Evolutionary conservation across 331 rosid genomes (phyloP).

Genomic region (Telfairia occidentalis): DNA sequence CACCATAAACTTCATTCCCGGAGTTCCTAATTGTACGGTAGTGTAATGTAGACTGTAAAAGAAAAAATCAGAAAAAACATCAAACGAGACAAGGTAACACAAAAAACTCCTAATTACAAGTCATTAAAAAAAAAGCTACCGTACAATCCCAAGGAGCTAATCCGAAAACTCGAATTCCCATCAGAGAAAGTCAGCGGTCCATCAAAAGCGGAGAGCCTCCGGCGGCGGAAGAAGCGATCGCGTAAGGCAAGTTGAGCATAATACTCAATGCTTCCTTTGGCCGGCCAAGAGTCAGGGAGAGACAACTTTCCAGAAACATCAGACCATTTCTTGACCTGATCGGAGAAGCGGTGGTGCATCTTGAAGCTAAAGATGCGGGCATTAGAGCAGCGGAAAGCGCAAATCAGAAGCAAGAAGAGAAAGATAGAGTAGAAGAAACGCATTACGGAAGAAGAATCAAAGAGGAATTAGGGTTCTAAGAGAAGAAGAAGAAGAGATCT

Average conservation of each 20-base stretch:
- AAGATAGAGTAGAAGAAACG: neutral
- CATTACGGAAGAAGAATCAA: neutral
- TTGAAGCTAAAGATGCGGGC: constrained; percentile 69
- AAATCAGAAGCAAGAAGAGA: constrained; percentile 20
- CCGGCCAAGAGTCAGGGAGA: constrained; percentile 29
- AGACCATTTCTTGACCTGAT: constrained; percentile 64
- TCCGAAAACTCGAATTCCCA: constrained; percentile 62
- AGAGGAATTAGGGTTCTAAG: constrained; percentile 5
- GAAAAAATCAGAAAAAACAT: neutral
- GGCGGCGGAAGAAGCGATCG: constrained; percentile 75
- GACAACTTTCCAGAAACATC: constrained; percentile 29
- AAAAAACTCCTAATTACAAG: neutral
- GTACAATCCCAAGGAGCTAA: constrained; percentile 81
- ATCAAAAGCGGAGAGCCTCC: constrained; percentile 41
- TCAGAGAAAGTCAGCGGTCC: constrained; percentile 62
- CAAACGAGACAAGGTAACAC: neutral
- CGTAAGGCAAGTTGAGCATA: constrained; percentile 58
- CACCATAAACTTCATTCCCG: constrained; percentile 90
- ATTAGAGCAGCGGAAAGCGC: constrained; percentile 11
- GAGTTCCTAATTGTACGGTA: constrained; percentile 77
- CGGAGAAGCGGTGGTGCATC: constrained; percentile 91
- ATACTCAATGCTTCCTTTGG: constrained; percentile 63
- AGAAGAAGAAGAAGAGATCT: neutral
- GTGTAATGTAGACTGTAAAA: constrained; percentile 73
- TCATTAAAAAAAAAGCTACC: neutral